Evolutionary conservation across 768 basidiomycete genomes (phyloP).

Genomic region (Leccinum pellstonianum): DNA sequence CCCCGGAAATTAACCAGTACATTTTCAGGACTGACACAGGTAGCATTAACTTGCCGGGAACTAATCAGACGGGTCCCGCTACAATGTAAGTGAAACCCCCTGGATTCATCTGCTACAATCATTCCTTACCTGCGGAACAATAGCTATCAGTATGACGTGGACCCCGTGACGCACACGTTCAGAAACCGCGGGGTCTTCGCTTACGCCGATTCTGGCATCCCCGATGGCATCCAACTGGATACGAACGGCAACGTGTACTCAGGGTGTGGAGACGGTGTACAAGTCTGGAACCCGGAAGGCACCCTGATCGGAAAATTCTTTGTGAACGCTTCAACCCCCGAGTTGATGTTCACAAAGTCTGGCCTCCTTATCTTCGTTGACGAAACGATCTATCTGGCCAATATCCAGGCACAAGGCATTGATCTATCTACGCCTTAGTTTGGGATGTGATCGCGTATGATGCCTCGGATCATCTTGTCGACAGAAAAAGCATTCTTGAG

Average conservation of each 20-base stretch:
- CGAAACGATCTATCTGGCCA: slow-evolving; percentile 37
- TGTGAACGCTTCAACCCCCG: slow-evolving; percentile 32
- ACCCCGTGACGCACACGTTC: slow-evolving; percentile 51
- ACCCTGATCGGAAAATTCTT: slow-evolving; percentile 40
- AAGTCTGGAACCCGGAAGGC: slow-evolving; percentile 58
- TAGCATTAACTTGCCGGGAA: slow-evolving; percentile 41
- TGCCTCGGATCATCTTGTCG: background rate
- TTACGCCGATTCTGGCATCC: slow-evolving; percentile 60
- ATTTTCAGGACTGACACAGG: slow-evolving; percentile 34
- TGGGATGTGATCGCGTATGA: background rate
- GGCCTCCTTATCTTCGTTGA: slow-evolving; percentile 41
- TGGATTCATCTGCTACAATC: background rate
- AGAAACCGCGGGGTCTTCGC: slow-evolving; percentile 65
- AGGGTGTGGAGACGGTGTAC: slow-evolving; percentile 67
- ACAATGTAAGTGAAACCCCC: slow-evolving; percentile 52
- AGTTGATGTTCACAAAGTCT: slow-evolving; percentile 43
- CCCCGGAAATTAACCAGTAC: slow-evolving; percentile 9
- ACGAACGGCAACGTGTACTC: slow-evolving; percentile 62
- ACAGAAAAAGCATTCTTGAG: background rate
- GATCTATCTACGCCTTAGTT: slow-evolving; percentile 12
- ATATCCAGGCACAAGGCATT: slow-evolving; percentile 34
- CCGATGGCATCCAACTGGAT: slow-evolving; percentile 70
- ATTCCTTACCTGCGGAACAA: background rate
- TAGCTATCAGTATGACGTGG: slow-evolving; percentile 71
- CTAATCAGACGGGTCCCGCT: slow-evolving; percentile 59